phyloP scores from a whole-genome alignment of 1,284 basidiomycete genomes.

The Pseudozyma hubeiensis region DNA sequence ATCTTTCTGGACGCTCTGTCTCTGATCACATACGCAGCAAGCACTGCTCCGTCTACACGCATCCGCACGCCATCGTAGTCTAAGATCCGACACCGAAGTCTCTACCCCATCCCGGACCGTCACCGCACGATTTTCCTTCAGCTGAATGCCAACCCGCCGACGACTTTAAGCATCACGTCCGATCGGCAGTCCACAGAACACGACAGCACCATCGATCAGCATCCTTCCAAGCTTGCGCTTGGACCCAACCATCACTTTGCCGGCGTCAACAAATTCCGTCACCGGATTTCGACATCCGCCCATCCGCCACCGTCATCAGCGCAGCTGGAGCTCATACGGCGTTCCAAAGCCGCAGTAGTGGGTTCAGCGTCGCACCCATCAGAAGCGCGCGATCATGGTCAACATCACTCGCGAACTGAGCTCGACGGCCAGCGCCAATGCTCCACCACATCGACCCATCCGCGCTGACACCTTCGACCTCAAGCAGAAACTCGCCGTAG shows the following conservation, averaged over 20 bases:
- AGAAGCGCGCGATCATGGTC: slow-evolving; percentile 35
- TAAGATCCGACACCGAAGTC: too few relatives aligned
- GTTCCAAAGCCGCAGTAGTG: slow-evolving; percentile 2
- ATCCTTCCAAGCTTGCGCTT: background rate
- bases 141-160: background rate
- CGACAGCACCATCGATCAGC: background rate
- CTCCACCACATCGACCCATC: slow-evolving; percentile 42
- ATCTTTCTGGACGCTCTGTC: too few relatives aligned
- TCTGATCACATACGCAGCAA: too few relatives aligned
- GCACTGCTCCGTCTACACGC: too few relatives aligned
- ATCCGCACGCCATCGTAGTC: too few relatives aligned
- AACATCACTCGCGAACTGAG: slow-evolving; percentile 39
- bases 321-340: slow-evolving; percentile 5
- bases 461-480: slow-evolving; percentile 62
- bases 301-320: background rate
- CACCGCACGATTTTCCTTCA: too few relatives aligned
- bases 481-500: slow-evolving; percentile 61
- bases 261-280: background rate
- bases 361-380: slow-evolving; percentile 24
- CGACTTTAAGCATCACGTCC: background rate
- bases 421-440: slow-evolving; percentile 32
- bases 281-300: background rate
- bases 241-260: background rate
- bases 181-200: too few relatives aligned
- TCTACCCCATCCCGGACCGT: too few relatives aligned